These are phyloP conservation scores for Lachnellula subtilissima DNA, from an alignment of 2,329 filamentous ascomycete species.

Conservation along the genomic window DNA sequence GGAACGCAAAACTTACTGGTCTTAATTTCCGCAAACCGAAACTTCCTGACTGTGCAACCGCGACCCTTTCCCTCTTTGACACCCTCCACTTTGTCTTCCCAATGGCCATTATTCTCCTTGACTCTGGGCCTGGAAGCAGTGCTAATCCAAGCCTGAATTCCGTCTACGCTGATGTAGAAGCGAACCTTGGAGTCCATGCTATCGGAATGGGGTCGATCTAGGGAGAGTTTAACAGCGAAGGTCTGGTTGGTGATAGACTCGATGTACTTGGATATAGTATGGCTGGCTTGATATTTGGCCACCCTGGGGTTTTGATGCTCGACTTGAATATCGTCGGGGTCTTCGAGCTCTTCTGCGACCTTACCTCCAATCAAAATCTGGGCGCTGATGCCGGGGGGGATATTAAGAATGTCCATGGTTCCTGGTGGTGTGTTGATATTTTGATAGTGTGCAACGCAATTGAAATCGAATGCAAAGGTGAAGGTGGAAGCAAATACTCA, in stretches of 20 bases:
- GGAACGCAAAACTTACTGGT: conserved; percentile 4
- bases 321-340: conserved; percentile 4
- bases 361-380: conserved; percentile 6
- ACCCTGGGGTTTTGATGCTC: neutral
- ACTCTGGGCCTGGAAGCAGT: conserved; percentile 7
- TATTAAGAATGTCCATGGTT: too few species aligned
- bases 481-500: too few species aligned
- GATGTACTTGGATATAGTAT: conserved; percentile 12
- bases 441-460: too few species aligned
- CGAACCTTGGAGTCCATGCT: neutral
- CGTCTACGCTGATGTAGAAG: conserved; percentile 12
- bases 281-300: neutral
- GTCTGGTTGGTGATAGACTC: conserved; percentile 4
- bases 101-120: neutral
- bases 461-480: too few species aligned
- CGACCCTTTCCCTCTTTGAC: conserved; percentile 5
- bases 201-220: too few species aligned
- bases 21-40: conserved; percentile 15
- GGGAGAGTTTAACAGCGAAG: conserved; percentile 7
- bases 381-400: conserved; percentile 9
- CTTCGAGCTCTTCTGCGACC: conserved; percentile 4
- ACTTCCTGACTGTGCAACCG: conserved; percentile 3
- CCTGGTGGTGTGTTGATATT: too few species aligned
- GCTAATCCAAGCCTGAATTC: neutral
- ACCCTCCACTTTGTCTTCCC: conserved; percentile 7